Evolutionary conservation across 805 yeast genomes (phyloP), one percentile per base, ranked within the genome.

Genomic region (Lachancea thermotolerans): DNA sequence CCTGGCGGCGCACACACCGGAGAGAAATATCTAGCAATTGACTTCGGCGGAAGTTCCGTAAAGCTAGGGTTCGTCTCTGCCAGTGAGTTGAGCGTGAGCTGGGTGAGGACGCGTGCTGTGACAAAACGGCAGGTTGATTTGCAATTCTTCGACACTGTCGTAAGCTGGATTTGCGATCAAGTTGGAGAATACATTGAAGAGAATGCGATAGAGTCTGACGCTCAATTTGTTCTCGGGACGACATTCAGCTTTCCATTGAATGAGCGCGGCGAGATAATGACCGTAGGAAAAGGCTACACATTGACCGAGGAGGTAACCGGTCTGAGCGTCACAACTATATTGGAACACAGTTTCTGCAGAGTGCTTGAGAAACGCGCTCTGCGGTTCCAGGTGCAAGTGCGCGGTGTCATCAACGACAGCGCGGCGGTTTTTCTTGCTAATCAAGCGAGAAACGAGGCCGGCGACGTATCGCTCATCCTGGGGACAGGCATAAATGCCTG

Each of bases 401-500:
- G 67, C 48, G 62, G 71, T 12, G 70, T 82, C 33, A 65, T 81
- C 28, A 82, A 82, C 58, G 89, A 79, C 55, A 75, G 85, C 1
- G 71, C 79, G n/a, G 81, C 85, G 0, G 85, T 81, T 0, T 76
- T 72, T 56, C 64, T 81, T 10, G 73, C 85, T 0, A 81, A 81
- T 9, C 52, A 60, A 15, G 53, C 55, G 29, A 60, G 60, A 11
- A 50, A 60, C 14, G 50, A 55, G 10, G 48, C 65, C 2, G 70
- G 72, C 44, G 44, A 49, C 2, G 53, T 81, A 37, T 83, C 85
- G 0, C 51, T 82, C 51, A 84, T 82, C 2, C 60, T 82, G 41
- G 89, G 90, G 1, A 82, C 90, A 2, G 90, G 90, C 1, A 60
- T 78, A 43, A 82, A 82, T 53, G 59, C 77, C 31, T 77, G 62